Base-by-base conservation (phyloP, 1,284 basidiomycete genomes). In the Moniliella sp. region DNA sequence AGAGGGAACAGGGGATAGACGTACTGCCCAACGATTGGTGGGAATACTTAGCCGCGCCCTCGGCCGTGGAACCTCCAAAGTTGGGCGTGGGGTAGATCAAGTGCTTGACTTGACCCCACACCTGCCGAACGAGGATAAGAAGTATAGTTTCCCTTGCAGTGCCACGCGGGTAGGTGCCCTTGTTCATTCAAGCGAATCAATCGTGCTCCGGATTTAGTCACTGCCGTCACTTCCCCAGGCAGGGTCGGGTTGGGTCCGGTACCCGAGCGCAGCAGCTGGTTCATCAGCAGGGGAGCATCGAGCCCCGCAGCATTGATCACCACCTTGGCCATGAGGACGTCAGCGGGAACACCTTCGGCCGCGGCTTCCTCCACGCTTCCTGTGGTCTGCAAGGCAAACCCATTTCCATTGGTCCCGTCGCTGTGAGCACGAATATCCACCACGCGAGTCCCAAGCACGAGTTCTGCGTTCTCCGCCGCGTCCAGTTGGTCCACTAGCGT, bases 271-370 rank as follows among this genome's bases (percentile, higher is more conserved):
- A 46, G 27, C 3, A 59, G 33, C 10, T 47, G 40, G 34, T 59
- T 59, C 26, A 59, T 42, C 11, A 43, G 37, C 29, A 46, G 42
- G 18, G 48, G 50, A 3, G 38, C 56, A 26, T 77, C 77, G 18
- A 94, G 68, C 2, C 88, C 91, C 2, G 79, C 73, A 0, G 82
- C 72, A 50, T 94, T 88, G 56, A 99, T 74, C 15, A 99, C 63
- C 2, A 75, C 77, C 35, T 70, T 72, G 0, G 79, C 77, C n/a
- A 80, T 67, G n/a, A 93, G 66, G 2, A 77, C 69, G 41, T 83
- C 78, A 4, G 66, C 50, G 15, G 63, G 56, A 5, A 59, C 58
- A 4, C 46, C 36, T 4, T 33, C 39, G 18, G 39, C 36, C 19
- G 31, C 25, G 9, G 35, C 27, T 7, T 43, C n/a, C n/a, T n/a